Percentiles rank a stretch among this genome's conserved stretches.
Evolutionary conservation across 148 eudicot genomes (phyloP).

Genomic region (Rhododendron williamsianum): DNA sequence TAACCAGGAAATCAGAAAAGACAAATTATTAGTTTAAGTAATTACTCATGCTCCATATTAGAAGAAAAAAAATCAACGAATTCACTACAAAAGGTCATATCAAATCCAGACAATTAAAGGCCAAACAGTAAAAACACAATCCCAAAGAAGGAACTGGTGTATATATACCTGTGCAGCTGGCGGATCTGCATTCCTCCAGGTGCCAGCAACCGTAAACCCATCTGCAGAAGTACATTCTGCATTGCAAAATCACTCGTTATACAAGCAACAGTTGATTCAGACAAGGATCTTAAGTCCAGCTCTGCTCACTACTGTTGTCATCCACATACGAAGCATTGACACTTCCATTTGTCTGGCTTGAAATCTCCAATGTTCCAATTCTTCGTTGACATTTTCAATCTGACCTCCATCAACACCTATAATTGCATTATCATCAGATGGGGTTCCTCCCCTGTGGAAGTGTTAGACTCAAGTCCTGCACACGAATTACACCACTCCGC

Average conservation of each 20-base stretch:
- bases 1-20: not conserved
- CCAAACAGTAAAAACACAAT: not conserved
- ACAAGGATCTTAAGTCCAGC: conserved; percentile 81
- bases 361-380: conserved; percentile 37
- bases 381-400: conserved; percentile 20
- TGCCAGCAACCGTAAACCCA: conserved; percentile 87
- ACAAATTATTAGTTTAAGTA: not conserved
- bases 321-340: conserved; percentile 41
- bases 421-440: conserved; percentile 9
- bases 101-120: not conserved
- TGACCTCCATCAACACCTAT: conserved; percentile 24
- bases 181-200: conserved; percentile 99
- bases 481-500: conserved; percentile 4
- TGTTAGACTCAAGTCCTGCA: conserved; percentile 11
- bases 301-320: conserved; percentile 87
- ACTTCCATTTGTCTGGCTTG: conserved; percentile 48
- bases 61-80: not conserved
- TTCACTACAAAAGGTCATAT: not conserved
- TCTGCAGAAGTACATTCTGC: conserved; percentile 95
- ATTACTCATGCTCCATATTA: not conserved
- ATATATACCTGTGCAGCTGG: conserved; percentile 73
- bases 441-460: not conserved
- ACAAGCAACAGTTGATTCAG: conserved; percentile 93
- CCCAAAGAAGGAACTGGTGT: not conserved
- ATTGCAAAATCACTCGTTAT: conserved; percentile 90